These are phyloP conservation scores for Hawksworthiomyces lignivorus DNA, from an alignment of 2,329 filamentous ascomycete species.

Conservation along the genomic window DNA sequence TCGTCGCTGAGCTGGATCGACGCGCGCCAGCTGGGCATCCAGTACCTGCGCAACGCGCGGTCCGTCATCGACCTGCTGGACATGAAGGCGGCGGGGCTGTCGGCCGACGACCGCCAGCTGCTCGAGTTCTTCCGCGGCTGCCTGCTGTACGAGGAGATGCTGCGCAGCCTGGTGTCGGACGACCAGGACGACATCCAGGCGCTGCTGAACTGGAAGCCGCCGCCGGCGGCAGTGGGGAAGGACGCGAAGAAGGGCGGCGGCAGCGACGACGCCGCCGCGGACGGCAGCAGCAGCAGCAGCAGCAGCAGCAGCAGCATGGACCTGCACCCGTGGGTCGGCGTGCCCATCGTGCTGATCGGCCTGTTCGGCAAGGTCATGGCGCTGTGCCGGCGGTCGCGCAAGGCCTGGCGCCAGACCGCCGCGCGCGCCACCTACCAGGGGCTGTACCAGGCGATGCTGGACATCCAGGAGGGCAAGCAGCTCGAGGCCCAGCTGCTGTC, in stretches of 20 bases:
- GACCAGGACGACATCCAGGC: slow-evolving; percentile 20
- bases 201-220: slow-evolving; percentile 9
- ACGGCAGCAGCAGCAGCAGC: too few relatives aligned
- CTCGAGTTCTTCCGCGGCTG: slow-evolving; percentile 32
- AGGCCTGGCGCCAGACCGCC: slow-evolving; percentile 16
- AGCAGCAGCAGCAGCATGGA: slow-evolving; percentile 2
- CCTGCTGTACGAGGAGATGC: slow-evolving; percentile 31
- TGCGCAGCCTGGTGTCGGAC: slow-evolving; percentile 30
- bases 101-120: slow-evolving; percentile 20
- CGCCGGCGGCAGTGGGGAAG: neutral
- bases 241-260: too few relatives aligned
- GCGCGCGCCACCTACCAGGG: slow-evolving; percentile 18
- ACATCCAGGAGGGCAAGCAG: slow-evolving; percentile 26
- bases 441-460: slow-evolving; percentile 20
- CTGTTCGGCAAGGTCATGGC: slow-evolving; percentile 28
- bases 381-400: slow-evolving; percentile 28
- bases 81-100: slow-evolving; percentile 4
- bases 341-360: slow-evolving; percentile 25
- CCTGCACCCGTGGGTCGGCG: slow-evolving; percentile 31
- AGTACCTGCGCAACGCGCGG: slow-evolving; percentile 18
- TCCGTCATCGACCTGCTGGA: slow-evolving; percentile 15
- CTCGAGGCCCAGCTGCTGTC: slow-evolving; percentile 28
- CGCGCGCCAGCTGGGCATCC: slow-evolving; percentile 18
- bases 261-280: too few relatives aligned
- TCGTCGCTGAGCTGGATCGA: slow-evolving; percentile 35